A percentile compares a stretch with the other conserved stretches of the same genome.
phyloP scores from a whole-genome alignment of 2,329 filamentous ascomycete genomes.

The Basipetospora chlamydospora region DNA sequence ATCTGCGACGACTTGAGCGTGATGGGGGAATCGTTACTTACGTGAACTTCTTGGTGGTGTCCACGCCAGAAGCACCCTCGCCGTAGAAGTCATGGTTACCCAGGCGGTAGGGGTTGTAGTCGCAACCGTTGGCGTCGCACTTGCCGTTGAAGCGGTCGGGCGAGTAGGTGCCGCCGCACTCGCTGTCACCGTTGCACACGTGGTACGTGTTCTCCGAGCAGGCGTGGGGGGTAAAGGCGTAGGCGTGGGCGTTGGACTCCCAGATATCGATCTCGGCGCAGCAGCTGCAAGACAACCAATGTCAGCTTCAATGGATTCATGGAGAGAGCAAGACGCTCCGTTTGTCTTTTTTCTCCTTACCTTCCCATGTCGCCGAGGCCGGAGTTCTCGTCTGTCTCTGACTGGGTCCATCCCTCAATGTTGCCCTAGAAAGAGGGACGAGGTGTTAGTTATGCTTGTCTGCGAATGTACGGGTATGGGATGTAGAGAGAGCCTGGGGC shows the following conservation, averaged over 20 bases:
- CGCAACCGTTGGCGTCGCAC: constrained; percentile 51
- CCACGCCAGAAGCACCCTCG: constrained; percentile 33
- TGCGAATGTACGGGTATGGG: neutral
- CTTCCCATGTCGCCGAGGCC: constrained; percentile 32
- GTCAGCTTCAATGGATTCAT: too few relatives aligned
- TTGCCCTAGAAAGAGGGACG: constrained; percentile 14
- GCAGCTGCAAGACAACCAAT: too few relatives aligned
- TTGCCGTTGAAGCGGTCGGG: constrained; percentile 37
- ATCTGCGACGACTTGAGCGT: too few relatives aligned
- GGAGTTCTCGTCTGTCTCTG: constrained; percentile 34
- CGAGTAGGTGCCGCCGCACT: constrained; percentile 34
- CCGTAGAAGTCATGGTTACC: constrained; percentile 48
- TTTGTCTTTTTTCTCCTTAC: too few relatives aligned
- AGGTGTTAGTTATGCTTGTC: neutral
- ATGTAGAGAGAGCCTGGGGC: neutral
- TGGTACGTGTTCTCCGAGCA: constrained; percentile 30
- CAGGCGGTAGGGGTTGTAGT: constrained; percentile 51
- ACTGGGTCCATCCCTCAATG: constrained; percentile 28
- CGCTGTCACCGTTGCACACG: constrained; percentile 13
- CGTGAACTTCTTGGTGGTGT: constrained; percentile 41
- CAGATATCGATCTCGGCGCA: constrained; percentile 46
- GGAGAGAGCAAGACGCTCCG: too few relatives aligned
- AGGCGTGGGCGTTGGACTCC: constrained; percentile 42
- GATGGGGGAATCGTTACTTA: constrained; percentile 7
- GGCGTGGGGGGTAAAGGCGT: constrained; percentile 41